Evolutionary conservation across 768 basidiomycete species (phyloP), one percentile per base, ranked within the genome.

Genomic region (Suillus cothurnatus): DNA sequence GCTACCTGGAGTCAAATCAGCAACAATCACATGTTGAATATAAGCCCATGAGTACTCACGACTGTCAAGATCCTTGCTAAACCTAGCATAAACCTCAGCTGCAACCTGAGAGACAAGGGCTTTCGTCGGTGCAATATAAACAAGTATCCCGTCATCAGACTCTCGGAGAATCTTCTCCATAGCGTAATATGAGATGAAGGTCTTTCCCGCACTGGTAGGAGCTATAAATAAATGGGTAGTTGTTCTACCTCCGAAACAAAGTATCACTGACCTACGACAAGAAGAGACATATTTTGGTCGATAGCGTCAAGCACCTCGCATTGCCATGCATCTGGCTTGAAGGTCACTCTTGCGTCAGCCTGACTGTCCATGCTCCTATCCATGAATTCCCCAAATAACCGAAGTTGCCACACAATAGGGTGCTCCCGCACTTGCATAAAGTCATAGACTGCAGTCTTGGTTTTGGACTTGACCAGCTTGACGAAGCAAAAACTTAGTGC

Each of bases 81-180:
- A 91, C 5, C 90, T 80, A 3, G 85, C 90, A 64, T 90, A 89
- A 21, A 90, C 81, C 70, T 92, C 90, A 0, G 91, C 88, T 0
- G 89, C 87, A 32, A 90, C 85, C 69, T 92, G 90, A 41, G 81
- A 81, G 60, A 92, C 90, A 0, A 92, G 79, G 0, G 90, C 89
- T 71, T 92, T 92, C 9, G 90, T 90, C 0, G 90, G 90, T 0
- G 90, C 90, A 49, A 92, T 83, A 71, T 92, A 92, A 23, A 92
- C 85, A 41, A 92, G 71, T 49, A 92, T 81, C 0, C 87, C 89
- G 52, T 90, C 84, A 69, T 92, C 86, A 0, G 88, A 88, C 47
- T 78, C 79, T 62, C 86, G 78, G 3, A 92, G 76, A 15, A 90
- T 79, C 67, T 84, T 84, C 72, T 90, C 89, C 90, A 92, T 91